Evolutionary conservation across 208 protist species (phyloP), one percentile per base, ranked within the genome.

Genomic region (Leishmania tropica): DNA sequence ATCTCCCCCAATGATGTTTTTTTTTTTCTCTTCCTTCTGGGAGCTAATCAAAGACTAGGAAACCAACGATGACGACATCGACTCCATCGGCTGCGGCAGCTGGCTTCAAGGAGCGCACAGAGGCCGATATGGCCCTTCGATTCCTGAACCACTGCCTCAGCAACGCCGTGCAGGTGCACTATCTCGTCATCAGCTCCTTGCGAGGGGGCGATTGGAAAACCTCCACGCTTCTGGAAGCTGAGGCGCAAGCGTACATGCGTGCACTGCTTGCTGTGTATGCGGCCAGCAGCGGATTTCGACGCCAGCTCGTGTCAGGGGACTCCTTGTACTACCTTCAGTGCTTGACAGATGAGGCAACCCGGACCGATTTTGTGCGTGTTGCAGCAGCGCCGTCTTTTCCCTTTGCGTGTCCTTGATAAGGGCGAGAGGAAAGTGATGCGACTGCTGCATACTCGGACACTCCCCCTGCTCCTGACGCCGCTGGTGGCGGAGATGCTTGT

Each of bases 321-420:
- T 86, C 85, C 6, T 75, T 97, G 37, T 87, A 92, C 54, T 95
- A 89, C 76, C 84, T 97, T 35, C 87, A 93, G 79, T 96, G 93
- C 83, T 85, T 97, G 42, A 95, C 87, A 3, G 88, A 94, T 42
- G 88, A 81, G 24, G 81, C 76, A 0, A 86, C 75, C 1, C 90
- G 92, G 13, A 78, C 80, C 0, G 91, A 95, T 74, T 96, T 97
- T 86, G 72, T 97, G 13, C 85, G 75, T 19, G 80, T 90, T 17
- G 92, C 92, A 1, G 82, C 93, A n/a, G 83, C 87, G 51, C 89
- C 92, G 5, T 79, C 80, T 24, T 96, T 95, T 70, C 54, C 83
- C 8, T 85, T 88, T 56, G 84, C 82, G 28, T 71, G 76, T 21
- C 35, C 58, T 35, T 78, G 75, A 78, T 21, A 31, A 47, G 53